phyloP scores from a whole-genome alignment of 768 basidiomycete genomes.

The Austroboletus eburneus region DNA sequence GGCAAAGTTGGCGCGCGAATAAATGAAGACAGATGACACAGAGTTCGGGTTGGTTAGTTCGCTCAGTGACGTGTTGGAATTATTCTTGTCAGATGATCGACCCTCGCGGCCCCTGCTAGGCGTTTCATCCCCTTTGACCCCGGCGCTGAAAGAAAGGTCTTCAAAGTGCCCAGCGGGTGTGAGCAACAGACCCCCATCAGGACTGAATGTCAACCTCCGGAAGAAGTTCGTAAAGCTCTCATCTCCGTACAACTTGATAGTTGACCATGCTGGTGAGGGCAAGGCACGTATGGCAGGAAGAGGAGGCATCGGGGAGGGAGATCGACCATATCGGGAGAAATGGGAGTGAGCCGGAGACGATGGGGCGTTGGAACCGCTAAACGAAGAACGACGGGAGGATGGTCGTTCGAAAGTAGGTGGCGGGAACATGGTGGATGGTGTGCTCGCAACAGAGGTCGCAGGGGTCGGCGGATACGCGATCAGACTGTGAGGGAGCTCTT shows the following conservation, averaged over 20 bases:
- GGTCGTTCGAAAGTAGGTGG: slow-evolving; percentile 53
- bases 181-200: slow-evolving; percentile 88
- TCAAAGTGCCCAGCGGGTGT: slow-evolving; percentile 98
- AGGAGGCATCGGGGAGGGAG: slow-evolving; percentile 87
- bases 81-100: slow-evolving; percentile 38
- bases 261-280: slow-evolving; percentile 58
- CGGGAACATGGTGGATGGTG: slow-evolving; percentile 50
- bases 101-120: slow-evolving; percentile 58
- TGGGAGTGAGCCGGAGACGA: slow-evolving; percentile 59
- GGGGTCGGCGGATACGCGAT: slow-evolving; percentile 50
- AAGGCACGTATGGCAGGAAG: slow-evolving; percentile 85
- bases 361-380: slow-evolving; percentile 80
- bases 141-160: slow-evolving; percentile 63
- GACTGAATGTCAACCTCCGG: slow-evolving; percentile 87
- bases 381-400: slow-evolving; percentile 58
- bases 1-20: slow-evolving; percentile 92
- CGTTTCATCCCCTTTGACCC: slow-evolving; percentile 33
- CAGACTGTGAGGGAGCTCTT: slow-evolving; percentile 28
- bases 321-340: slow-evolving; percentile 67
- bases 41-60: slow-evolving; percentile 36
- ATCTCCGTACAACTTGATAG: slow-evolving; percentile 87
- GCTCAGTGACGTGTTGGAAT: slow-evolving; percentile 24
- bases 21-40: slow-evolving; percentile 80
- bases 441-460: slow-evolving; percentile 63
- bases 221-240: slow-evolving; percentile 96